Base-by-base conservation (phyloP, 2,329 filamentous ascomycete species). In the Pestalotiopsis sp. region DNA sequence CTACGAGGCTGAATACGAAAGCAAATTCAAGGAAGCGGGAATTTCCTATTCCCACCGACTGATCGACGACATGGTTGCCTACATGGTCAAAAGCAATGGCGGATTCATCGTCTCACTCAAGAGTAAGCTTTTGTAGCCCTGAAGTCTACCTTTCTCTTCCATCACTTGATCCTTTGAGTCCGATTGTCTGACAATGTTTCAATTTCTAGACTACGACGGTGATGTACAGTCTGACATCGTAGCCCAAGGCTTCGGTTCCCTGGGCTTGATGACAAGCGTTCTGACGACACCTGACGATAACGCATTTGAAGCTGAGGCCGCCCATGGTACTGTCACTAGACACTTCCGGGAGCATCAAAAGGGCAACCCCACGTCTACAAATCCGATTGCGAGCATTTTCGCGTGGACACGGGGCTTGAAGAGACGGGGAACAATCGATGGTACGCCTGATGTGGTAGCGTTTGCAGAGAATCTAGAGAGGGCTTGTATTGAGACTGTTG, bases 11-110 rank as follows among this genome's bases (percentile, higher is more conserved):
- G 85, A 91, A 76, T 99, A 98, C 87, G 92, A 93, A 87, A 87
- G 89, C 80, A 89, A 93, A 59, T 98, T 98, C 76, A 95, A 98
- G 80, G 91, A 91, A 78, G 93, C 94, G 87, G 89, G 89, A 72
- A 97, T 98, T 84, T 98, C 96, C 96, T 98, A 99, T 81, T 96
- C 98, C 91, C 96, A 99, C 86, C 93, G 96, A 78, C 88, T 99
- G 75, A 98, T 99, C 79, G 96, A 99, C 84, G 96, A 99, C 85
- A 98, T 99, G 96, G 96, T 99, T 73, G 96, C 96, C 65, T 96
- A 99, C 88, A 99, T 99, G 96, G 93, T 99, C 88, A 99, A 99
- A 93, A 96, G 93, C 84, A 90, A 92, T 77, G 96, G 96, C 76
- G 96, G 96, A 72, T 98, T 96, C 84, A 90, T 98, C 80, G 98